Conservation (phyloP, 2,329 filamentous ascomycete species). For the Neopestalotiopsis clavispora region DNA sequence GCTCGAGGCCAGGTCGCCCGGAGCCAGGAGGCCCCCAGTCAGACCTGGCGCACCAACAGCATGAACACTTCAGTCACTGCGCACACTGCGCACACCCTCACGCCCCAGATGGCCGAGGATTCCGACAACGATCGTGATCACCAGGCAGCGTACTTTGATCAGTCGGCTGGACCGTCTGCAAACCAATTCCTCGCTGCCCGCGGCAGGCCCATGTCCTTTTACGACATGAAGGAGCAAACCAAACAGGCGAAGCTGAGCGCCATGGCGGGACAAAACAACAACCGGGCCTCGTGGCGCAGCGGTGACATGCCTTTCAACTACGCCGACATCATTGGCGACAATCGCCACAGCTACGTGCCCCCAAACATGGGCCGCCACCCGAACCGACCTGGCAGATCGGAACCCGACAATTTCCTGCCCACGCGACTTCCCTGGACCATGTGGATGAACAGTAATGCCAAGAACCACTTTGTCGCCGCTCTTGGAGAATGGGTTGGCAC, state of each 20-base stretch:
- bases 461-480: conserved; percentile 46
- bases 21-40: neutral
- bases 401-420: conserved; percentile 18
- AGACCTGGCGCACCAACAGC: conserved; percentile 9
- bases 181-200: conserved; percentile 18
- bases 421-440: conserved; percentile 48
- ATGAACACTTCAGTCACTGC: conserved; percentile 9
- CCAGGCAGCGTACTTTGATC: conserved; percentile 10
- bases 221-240: conserved; percentile 24
- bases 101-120: neutral
- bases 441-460: conserved; percentile 53
- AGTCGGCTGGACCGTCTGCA: conserved; percentile 10
- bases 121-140: conserved; percentile 6
- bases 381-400: neutral
- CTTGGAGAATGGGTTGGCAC: conserved; percentile 45
- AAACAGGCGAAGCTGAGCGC: conserved; percentile 10
- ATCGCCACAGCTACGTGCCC: conserved; percentile 20
- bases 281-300: conserved; percentile 20
- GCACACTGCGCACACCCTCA: neutral
- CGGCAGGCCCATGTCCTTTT: conserved; percentile 24
- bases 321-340: conserved; percentile 23
- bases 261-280: neutral
- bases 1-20: conserved; percentile 7
- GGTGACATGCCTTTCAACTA: conserved; percentile 24
- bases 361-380: conserved; percentile 19